Base-by-base conservation (phyloP, 371 early-diverging fungal genomes). In the Circinella minor region DNA sequence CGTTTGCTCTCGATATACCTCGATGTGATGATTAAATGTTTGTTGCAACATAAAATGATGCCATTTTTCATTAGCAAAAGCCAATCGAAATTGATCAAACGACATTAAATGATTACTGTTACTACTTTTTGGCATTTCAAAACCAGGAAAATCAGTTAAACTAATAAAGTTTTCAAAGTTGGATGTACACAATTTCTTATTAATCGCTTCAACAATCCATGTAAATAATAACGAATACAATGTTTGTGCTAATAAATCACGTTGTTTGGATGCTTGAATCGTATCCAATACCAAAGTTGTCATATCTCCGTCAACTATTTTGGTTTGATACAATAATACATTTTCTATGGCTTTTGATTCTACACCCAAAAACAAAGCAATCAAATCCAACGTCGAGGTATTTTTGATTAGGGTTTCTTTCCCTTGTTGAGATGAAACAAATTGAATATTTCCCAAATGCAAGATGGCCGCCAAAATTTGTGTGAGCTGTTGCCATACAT, bases 141-240 rank as follows among this genome's bases (percentile, higher is more conserved):
- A 47, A 1, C 91, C 90, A 14, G 85, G 83, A 67, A 89, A 82
- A 67, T 92, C 91, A 43, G 91, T 71, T 13, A 91, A 69, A 14
- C 86, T 90, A 37, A 91, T 83, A 68, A 91, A 90, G 71, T 91
- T 90, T 39, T 86, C 80, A 54, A 74, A 77, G 8, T 83, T 78
- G 14, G 77, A 84, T 59, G 85, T 85, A 76, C 87, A 86, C 34
- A 95, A 80, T 27, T 90, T 87, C n/a, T 81, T 76, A 81, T 96
- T 96, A 77, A 95, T 84, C 63, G 88, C 88, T 75, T 96, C 97
- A 36, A 95, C 86, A n/a, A 98, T 71, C 92, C 95, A 97, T 13
- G 87, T 84, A 77, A 95, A 91, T 43, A 96, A 70, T 11, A 94
- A 86, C 10, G 90, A 87, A 74, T 96, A 96, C 11, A 97, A 85